Percentiles rank a stretch among this genome's conserved stretches.
Conservation (phyloP, 805 yeast species). For the Teunomyces atbi region DNA sequence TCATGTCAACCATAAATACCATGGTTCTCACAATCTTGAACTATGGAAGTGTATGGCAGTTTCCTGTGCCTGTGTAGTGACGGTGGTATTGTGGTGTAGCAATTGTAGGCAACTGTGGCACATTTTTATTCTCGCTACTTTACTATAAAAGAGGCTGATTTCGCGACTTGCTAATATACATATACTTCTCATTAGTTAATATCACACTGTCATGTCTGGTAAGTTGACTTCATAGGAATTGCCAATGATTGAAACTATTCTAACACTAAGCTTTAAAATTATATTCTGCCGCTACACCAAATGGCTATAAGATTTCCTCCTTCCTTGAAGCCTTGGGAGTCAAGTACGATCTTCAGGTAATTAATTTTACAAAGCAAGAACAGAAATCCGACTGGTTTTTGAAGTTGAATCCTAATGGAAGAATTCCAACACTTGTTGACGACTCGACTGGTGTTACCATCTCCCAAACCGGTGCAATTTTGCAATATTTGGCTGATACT, state of each 20-base stretch:
- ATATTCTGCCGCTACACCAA: conserved; percentile 45
- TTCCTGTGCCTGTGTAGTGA: no score
- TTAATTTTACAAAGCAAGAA: conserved; percentile 42
- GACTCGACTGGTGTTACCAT: conserved; percentile 44
- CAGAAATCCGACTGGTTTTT: conserved; percentile 60
- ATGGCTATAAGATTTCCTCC: conserved; percentile 43
- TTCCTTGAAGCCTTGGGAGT: conserved; percentile 42
- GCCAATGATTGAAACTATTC: not conserved
- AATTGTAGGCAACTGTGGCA: no score
- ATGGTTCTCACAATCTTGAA: no score
- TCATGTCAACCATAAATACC: no score
- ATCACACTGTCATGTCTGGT: conserved; percentile 1
- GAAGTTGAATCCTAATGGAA: conserved; percentile 59
- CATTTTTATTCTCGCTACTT: no score
- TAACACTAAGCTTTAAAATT: conserved; percentile 6
- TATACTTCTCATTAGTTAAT: no score
- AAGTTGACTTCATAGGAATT: not conserved
- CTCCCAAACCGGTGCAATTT: conserved; percentile 62
- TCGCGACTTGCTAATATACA: no score
- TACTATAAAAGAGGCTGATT: no score
- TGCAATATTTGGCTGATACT: conserved; percentile 57
- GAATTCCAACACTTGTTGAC: conserved; percentile 55
- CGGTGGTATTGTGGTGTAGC: no score
- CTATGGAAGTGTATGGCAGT: no score
- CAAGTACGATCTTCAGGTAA: conserved; percentile 37